Percentiles rank a stretch among this genome's conserved stretches.
These are phyloP conservation scores for Boletus vermiculosoides DNA, from an alignment of 768 basidiomycete species.

Conservation along the genomic window DNA sequence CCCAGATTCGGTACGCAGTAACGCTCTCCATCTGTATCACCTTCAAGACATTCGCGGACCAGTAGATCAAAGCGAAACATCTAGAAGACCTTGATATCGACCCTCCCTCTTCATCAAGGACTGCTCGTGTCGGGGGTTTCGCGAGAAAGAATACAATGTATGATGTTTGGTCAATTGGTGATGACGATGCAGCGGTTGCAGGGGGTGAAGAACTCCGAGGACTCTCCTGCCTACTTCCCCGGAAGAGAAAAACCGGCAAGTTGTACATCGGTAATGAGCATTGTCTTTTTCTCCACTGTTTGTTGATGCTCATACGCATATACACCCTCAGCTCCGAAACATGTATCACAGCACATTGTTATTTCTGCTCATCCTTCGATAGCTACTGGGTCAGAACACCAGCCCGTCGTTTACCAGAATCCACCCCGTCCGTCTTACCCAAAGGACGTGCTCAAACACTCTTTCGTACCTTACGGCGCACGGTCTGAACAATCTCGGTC, in stretches of 20 bases:
- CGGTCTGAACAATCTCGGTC: conserved; percentile 13
- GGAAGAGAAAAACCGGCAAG: conserved; percentile 57
- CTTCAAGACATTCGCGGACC: background rate
- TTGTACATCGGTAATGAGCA: conserved; percentile 51
- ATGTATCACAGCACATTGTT: conserved; percentile 57
- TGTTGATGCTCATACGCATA: conserved; percentile 39
- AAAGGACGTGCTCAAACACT: conserved; percentile 58
- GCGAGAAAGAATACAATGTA: conserved; percentile 54
- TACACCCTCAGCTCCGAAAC: conserved; percentile 50
- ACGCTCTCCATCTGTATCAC: background rate
- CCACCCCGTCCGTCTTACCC: conserved; percentile 59
- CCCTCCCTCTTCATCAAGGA: conserved; percentile 39
- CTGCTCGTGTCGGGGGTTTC: conserved; percentile 47
- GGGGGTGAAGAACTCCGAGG: conserved; percentile 64
- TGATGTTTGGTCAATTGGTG: conserved; percentile 65
- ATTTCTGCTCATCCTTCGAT: conserved; percentile 48
- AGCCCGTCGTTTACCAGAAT: conserved; percentile 39
- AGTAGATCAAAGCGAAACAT: conserved; percentile 65
- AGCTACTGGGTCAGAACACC: conserved; percentile 21
- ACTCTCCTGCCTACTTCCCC: conserved; percentile 63
- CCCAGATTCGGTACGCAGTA: conserved; percentile 59
- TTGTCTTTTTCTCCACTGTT: background rate
- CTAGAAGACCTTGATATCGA: conserved; percentile 53
- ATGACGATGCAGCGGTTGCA: conserved; percentile 33
- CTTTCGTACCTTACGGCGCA: conserved; percentile 63